Percentiles rank a stretch among this genome's conserved stretches.
These are phyloP conservation scores for Aspergillus hancockii DNA, from an alignment of 495 filamentous ascomycete genomes.

Conservation along the genomic window DNA sequence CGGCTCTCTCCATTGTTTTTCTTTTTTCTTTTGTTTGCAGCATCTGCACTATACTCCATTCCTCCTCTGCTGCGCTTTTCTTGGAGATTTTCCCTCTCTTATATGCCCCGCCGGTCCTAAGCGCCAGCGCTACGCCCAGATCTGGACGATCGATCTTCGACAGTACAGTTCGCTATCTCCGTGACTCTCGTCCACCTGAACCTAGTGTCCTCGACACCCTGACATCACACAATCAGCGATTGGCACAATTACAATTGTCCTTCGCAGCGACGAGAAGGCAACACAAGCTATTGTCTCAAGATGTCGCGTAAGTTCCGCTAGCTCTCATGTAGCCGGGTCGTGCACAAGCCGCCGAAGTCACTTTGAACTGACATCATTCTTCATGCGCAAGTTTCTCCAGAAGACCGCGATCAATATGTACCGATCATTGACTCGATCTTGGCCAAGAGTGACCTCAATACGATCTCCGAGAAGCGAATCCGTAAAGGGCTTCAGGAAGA, in stretches of 20 bases:
- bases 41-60: neutral
- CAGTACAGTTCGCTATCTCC: constrained; percentile 25
- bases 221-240: constrained; percentile 7
- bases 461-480: constrained; percentile 90
- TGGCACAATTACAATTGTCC: constrained; percentile 14
- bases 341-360: constrained; percentile 18
- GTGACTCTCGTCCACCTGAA: constrained; percentile 10
- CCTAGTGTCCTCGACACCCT: constrained; percentile 3
- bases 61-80: constrained; percentile 11
- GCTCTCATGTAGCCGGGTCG: constrained; percentile 16
- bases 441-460: constrained; percentile 76
- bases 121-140: constrained; percentile 44
- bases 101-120: constrained; percentile 45
- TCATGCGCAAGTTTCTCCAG: constrained; percentile 59
- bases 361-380: constrained; percentile 28
- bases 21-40: constrained; percentile 17
- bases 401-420: constrained; percentile 67
- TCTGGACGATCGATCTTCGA: constrained; percentile 24
- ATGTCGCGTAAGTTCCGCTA: constrained; percentile 47
- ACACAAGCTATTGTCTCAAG: constrained; percentile 17
- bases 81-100: constrained; percentile 7
- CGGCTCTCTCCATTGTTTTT: constrained; percentile 14
- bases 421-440: constrained; percentile 93
- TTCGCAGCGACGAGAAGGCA: neutral
- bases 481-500: constrained; percentile 78